Conservation (phyloP, 306 rosid genomes). For the Pterocarpus santalinus region DNA sequence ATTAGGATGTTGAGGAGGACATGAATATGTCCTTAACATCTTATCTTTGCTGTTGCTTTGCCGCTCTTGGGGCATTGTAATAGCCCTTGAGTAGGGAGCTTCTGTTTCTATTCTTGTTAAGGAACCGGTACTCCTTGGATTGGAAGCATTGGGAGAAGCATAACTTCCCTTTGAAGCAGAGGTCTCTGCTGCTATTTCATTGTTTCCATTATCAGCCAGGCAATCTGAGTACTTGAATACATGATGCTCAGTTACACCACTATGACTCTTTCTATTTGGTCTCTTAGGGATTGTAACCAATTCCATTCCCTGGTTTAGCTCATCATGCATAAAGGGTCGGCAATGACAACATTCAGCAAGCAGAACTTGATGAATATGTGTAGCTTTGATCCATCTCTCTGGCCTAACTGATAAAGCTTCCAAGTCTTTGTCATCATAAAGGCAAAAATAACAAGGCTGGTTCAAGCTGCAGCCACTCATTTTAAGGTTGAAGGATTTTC, state of each 20-base stretch:
- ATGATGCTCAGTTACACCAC: conserved; percentile 44
- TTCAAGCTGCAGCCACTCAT: conserved; percentile 52
- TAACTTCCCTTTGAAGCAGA: conserved; percentile 14
- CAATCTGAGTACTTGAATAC: conserved; percentile 48
- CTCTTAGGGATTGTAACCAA: conserved; percentile 9
- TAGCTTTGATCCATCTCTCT: conserved; percentile 38
- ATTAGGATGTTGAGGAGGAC: conserved; percentile 58
- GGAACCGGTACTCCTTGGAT: conserved; percentile 34
- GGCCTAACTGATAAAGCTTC: conserved; percentile 43
- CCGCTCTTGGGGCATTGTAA: conserved; percentile 71
- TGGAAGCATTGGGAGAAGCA: conserved; percentile 27
- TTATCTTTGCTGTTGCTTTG: conserved; percentile 44
- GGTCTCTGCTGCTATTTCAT: conserved; percentile 26
- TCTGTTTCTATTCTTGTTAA: conserved; percentile 42
- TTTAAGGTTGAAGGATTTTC: neutral
- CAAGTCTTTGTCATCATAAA: conserved; percentile 30
- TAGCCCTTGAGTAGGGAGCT: conserved; percentile 59
- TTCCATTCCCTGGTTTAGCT: conserved; percentile 41
- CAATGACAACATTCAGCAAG: conserved; percentile 34
- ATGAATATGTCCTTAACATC: conserved; percentile 68
- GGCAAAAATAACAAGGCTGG: conserved; percentile 52
- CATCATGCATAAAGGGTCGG: conserved; percentile 28
- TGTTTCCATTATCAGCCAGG: conserved; percentile 37
- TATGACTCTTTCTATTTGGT: conserved; percentile 47
- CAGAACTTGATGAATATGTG: conserved; percentile 32